Evolutionary conservation across 2,329 filamentous ascomycete genomes (phyloP), one percentile per base, ranked within the genome.

Genomic region (Hypoxylon sp.): DNA sequence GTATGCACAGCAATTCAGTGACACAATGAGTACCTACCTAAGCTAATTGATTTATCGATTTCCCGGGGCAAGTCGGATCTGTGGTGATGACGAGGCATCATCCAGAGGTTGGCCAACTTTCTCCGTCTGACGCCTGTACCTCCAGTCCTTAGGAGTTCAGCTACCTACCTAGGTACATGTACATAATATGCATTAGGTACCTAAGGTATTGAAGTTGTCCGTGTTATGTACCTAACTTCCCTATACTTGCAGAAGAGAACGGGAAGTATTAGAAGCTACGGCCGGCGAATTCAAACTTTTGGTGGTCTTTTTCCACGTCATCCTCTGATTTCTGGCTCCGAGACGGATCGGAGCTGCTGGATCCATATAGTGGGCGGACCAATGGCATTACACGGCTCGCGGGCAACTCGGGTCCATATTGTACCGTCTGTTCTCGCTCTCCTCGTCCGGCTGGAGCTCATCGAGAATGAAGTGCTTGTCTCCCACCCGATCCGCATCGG

Each of bases 361-460:
- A n/a, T 9, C 32, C 6, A 12, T 12, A 20, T 1, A 20, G 46
- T 54, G 45, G 63, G 20, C 75, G 42, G 63, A 22, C 75, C 75
- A 78, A 79, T 78, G 67, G 73, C 26, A 69, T 65, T 65, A 72
- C 68, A 74, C 56, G 30, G 51, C 54, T 55, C n/a, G 8, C 52
- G 7, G 22, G 32, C 14, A 24, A 6, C 55, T 50, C 54, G 51
- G 58, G 14, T n/a, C 20, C 58, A 26, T 50, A 33, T 64, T 56
- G 7, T 40, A 46, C 63, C 49, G 53, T 30, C 22, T 12, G 18
- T n/a, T 38, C 18, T 59, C 36, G 38, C 22, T 32, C 16, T n/a
- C 9, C 33, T 48, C n/a, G 3, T 24, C 14, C 49, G 42, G n/a
- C n/a, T n/a, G n/a, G n/a, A n/a, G 14, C 14, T 7, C 32, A 16